These are phyloP conservation scores for Circinella minor DNA, from an alignment of 371 early-diverging fungal genomes.

Conservation along the genomic window DNA sequence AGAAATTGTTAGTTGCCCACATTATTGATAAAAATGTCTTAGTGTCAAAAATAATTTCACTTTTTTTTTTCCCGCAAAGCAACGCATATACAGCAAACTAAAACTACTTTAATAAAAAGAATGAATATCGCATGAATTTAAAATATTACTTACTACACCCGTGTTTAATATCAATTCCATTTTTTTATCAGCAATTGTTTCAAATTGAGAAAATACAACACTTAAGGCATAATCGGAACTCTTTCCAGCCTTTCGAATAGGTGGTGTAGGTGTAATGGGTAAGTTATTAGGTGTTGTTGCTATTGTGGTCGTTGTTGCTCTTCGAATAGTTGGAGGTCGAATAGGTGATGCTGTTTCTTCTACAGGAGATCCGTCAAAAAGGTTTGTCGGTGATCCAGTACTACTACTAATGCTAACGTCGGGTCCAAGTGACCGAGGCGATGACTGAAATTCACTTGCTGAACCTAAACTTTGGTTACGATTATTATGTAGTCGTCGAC, in stretches of 20 bases:
- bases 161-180: constrained; percentile 45
- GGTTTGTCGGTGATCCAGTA: not conserved
- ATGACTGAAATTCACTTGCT: constrained; percentile 14
- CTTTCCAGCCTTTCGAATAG: constrained; percentile 11
- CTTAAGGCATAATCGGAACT: constrained; percentile 55
- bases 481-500: constrained; percentile 5
- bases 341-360: not conserved
- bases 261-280: not conserved
- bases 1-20: too few species aligned
- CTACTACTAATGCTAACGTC: not conserved
- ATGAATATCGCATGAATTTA: not conserved
- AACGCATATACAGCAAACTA: too few species aligned
- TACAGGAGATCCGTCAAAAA: constrained; percentile 10
- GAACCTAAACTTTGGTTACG: constrained; percentile 14
- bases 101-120: too few species aligned
- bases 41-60: not conserved
- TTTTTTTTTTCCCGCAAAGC: too few species aligned
- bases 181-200: constrained; percentile 46
- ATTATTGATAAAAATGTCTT: not conserved
- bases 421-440: constrained; percentile 10
- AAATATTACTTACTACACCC: constrained; percentile 36
- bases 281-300: not conserved
- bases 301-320: not conserved
- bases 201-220: constrained; percentile 51
- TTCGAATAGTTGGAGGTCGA: not conserved